phyloP scores from a whole-genome alignment of 305 asterid species.

The Solanum hybrid region DNA sequence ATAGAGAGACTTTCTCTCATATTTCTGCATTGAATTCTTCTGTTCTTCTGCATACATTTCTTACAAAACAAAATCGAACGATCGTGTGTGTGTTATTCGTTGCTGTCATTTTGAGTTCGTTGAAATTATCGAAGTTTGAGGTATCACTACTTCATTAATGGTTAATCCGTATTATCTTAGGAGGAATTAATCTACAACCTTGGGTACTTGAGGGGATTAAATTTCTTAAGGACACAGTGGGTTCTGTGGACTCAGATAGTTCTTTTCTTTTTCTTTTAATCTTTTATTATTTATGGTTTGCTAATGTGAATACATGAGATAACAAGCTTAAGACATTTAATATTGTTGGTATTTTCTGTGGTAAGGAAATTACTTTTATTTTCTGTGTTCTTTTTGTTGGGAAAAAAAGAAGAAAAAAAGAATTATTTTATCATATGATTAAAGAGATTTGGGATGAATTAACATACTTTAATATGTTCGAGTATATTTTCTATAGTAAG shows the following conservation, averaged over 20 bases:
- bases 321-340: background rate
- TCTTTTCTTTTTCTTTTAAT: too few species aligned
- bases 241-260: background rate
- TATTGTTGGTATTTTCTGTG: background rate
- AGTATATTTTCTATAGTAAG: background rate
- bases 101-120: background rate
- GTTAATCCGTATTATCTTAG: background rate
- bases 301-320: background rate
- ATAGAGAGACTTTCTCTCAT: too few species aligned
- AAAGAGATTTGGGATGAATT: background rate
- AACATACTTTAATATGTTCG: background rate
- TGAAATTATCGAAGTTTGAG: background rate
- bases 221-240: background rate
- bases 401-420: background rate
- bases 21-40: too few species aligned
- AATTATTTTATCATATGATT: background rate
- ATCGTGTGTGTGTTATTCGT: background rate
- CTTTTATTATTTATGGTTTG: background rate
- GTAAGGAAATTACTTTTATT: background rate
- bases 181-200: background rate
- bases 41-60: background rate
- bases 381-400: background rate
- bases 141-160: background rate
- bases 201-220: background rate
- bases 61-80: too few species aligned